Conservation (phyloP, 352 stramenopile species). For the Globisporangium okanoganense region DNA sequence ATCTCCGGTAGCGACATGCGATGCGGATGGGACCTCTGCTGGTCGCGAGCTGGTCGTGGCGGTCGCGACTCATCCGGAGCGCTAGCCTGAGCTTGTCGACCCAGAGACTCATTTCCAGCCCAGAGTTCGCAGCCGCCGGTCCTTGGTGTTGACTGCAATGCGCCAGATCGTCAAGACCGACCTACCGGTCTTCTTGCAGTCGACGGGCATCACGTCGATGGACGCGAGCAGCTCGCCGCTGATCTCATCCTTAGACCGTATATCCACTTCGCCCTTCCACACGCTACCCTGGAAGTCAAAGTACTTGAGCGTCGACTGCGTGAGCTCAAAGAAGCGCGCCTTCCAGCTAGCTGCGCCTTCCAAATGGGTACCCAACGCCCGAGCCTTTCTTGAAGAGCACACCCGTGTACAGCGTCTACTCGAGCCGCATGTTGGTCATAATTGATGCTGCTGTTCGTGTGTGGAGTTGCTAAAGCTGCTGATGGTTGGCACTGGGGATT, state of each 20-base stretch:
- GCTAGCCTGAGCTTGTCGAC: background rate
- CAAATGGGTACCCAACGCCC: conserved; percentile 28
- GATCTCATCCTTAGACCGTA: background rate
- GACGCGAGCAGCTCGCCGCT: background rate
- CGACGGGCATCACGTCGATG: too few species aligned
- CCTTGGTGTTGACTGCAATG: background rate
- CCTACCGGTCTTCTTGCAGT: too few species aligned
- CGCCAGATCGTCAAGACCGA: too few species aligned
- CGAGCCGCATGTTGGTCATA: background rate
- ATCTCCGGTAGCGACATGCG: background rate
- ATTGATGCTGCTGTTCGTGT: background rate
- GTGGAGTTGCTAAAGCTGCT: background rate
- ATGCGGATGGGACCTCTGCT: too few species aligned
- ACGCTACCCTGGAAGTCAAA: background rate
- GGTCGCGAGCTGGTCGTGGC: background rate
- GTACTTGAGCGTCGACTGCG: background rate
- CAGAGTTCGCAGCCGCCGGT: background rate
- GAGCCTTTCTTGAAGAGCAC: conserved; percentile 52
- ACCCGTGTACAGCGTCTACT: conserved; percentile 23
- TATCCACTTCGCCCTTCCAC: background rate
- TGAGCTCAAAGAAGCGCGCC: background rate
- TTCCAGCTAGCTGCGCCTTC: background rate
- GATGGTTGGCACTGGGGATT: background rate
- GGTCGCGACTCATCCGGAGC: background rate
- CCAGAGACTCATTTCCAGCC: background rate